These are phyloP conservation scores for Endothia cerciana DNA, from an alignment of 2,329 filamentous ascomycete species.

Conservation along the genomic window DNA sequence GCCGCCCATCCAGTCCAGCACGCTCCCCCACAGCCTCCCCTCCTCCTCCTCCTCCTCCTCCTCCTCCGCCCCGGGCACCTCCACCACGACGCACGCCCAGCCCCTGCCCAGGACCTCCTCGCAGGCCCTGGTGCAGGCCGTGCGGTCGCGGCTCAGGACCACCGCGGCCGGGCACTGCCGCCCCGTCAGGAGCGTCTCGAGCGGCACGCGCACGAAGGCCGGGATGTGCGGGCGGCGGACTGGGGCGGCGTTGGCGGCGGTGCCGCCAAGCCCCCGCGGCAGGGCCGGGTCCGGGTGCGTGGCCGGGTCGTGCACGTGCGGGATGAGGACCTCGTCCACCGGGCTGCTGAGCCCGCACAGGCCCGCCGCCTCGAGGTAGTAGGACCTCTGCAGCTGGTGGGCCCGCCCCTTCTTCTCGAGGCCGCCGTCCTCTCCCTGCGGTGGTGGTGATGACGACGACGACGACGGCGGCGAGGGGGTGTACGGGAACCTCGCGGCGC, in stretches of 20 bases:
- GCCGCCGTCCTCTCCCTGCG: constrained; percentile 27
- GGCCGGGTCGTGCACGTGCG: constrained; percentile 48
- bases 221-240: constrained; percentile 51
- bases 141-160: constrained; percentile 64
- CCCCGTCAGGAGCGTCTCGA: constrained; percentile 34
- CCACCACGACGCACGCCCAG: constrained; percentile 65
- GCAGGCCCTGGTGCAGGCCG: constrained; percentile 63
- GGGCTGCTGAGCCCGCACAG: constrained; percentile 53
- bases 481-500: constrained; percentile 70
- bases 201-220: constrained; percentile 66
- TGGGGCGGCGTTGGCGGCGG: too few relatives aligned
- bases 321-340: constrained; percentile 64
- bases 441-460: constrained; percentile 36
- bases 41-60: constrained; percentile 61
- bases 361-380: constrained; percentile 60
- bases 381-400: constrained; percentile 67
- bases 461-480: not conserved
- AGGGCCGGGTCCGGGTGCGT: constrained; percentile 1
- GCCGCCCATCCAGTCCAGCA: constrained; percentile 61
- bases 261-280: not conserved
- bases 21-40: constrained; percentile 63
- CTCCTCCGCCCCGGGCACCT: constrained; percentile 62
- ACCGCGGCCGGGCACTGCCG: constrained; percentile 52
- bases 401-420: constrained; percentile 69
- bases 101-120: constrained; percentile 65